Base-by-base conservation (phyloP, 148 eudicot species). In the Pharnaceum exiguum region DNA sequence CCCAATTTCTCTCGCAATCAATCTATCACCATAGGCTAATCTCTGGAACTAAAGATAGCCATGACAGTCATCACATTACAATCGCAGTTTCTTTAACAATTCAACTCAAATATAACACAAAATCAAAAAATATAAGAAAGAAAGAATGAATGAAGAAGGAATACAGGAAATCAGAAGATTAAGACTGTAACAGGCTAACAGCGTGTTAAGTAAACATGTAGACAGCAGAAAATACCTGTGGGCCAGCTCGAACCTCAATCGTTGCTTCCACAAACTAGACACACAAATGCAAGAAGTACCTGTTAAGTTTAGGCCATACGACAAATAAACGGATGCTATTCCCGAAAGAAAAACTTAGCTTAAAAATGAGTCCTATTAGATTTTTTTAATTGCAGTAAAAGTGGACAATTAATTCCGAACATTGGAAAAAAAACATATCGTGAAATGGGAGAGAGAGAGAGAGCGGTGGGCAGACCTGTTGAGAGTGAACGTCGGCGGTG, bases 261-360 rank as follows among this genome's bases (percentile, higher is more conserved):
- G 75, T 72, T 48, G 93, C 96, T 79, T 90, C 96, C 35, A 87
- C 97, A 75, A 90, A 90, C 97, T 90, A 87, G 77, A 71, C 31
- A 69, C 37, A 42, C 59, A 62, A 49, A 58, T 7, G 52, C 25
- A 39, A 64, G 29, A 37, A 54, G 1, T 11, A 17, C 30, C 17
- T 11, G 31, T 52, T 62, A 63, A 24, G 8, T 17, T 65, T 55
- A 29, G 7, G 53, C 23, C 18, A 19, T 12, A 38, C 54, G 27
- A 12, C 44, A 15, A 44, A 26, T 9, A 46, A 16, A 10, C 15
- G 12, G 15, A 26, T 50, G 16, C 24, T 9, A 8, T 21, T n/a
- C n/a, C n/a, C n/a, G n/a, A n/a, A n/a, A n/a, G n/a, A n/a, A n/a
- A n/a, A n/a, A n/a, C n/a, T n/a, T n/a, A n/a, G n/a, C n/a, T n/a